Conservation (phyloP, 129 eudicot genomes). For the Flaveria bidentis region DNA sequence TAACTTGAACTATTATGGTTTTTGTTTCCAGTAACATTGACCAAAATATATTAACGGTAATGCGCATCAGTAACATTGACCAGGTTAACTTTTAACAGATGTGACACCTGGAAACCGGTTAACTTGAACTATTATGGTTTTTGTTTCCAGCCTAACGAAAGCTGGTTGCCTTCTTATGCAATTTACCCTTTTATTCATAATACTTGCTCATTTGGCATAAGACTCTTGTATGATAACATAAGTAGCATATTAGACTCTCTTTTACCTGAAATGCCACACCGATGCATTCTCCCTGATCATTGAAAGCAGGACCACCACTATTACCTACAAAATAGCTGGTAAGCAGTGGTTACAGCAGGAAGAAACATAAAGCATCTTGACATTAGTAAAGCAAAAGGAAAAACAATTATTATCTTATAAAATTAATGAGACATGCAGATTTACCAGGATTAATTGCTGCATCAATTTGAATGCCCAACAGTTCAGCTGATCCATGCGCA, state of each 20-base stretch:
- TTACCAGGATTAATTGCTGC: conserved; percentile 98
- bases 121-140: neutral
- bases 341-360: conserved; percentile 36
- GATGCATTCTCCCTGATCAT: conserved; percentile 91
- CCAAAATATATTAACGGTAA: neutral
- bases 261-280: conserved; percentile 99
- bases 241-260: conserved; percentile 22
- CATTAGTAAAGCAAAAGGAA: conserved; percentile 17
- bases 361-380: conserved; percentile 25
- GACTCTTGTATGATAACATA: conserved; percentile 14
- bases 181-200: conserved; percentile 11
- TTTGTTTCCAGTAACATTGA: too few relatives aligned
- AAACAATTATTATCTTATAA: neutral
- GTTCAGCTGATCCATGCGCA: conserved; percentile 93
- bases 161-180: neutral
- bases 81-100: neutral
- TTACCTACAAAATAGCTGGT: conserved; percentile 66
- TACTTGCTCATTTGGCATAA: conserved; percentile 3
- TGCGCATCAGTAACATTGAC: neutral
- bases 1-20: neutral
- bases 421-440: neutral
- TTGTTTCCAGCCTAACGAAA: conserved; percentile 4
- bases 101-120: neutral
- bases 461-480: conserved; percentile 96
- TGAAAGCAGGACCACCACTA: conserved; percentile 99